Percentiles rank a stretch among this genome's conserved stretches.
These are phyloP conservation scores for Neophaeococcomyces aloes DNA, from an alignment of 2,329 filamentous ascomycete species.

Conservation along the genomic window DNA sequence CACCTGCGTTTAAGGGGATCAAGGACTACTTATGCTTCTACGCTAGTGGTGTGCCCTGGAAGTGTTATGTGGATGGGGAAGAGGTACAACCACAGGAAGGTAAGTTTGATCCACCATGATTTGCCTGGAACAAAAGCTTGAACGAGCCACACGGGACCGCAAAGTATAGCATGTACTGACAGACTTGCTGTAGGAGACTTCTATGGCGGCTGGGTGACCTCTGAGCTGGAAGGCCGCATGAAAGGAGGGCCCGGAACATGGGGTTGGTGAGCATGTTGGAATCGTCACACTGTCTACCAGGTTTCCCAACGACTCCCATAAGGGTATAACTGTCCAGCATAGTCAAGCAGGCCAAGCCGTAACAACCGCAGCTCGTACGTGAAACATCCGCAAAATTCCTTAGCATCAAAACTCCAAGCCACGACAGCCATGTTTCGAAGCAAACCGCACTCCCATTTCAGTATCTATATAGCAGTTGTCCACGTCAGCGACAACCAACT, in stretches of 20 bases:
- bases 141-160: background rate
- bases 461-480: no score
- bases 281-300: background rate
- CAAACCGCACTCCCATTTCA: no score
- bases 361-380: no score
- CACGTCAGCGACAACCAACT: no score
- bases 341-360: no score
- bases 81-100: conserved; percentile 36
- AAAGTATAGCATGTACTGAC: conserved; percentile 32
- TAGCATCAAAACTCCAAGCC: no score
- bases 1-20: conserved; percentile 42
- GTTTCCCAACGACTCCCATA: no score
- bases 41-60: conserved; percentile 44
- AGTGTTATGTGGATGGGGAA: conserved; percentile 53
- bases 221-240: conserved; percentile 45
- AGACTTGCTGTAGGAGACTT: conserved; percentile 42
- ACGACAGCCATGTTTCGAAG: no score
- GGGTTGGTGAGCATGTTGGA: conserved; percentile 19
- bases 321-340: no score
- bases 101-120: background rate
- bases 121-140: background rate
- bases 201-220: conserved; percentile 55
- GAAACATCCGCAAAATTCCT: no score
- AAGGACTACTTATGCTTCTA: conserved; percentile 51
- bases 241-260: conserved; percentile 37